Evolutionary conservation across 208 protist species (phyloP).

Genomic region (Jaenimonas drosophilae): DNA sequence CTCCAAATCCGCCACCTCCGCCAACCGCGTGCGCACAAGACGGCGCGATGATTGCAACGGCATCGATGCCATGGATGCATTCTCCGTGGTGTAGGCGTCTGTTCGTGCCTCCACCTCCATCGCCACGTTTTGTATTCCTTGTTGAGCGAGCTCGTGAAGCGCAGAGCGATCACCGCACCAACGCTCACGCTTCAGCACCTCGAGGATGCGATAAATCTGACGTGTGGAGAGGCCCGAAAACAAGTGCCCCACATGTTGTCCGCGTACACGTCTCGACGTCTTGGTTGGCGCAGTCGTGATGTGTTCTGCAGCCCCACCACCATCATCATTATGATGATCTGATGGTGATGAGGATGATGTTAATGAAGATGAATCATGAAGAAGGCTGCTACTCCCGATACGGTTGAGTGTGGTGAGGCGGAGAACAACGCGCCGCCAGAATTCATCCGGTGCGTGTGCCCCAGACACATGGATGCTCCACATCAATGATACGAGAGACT

Average conservation of each 20-base stretch:
- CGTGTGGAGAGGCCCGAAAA: constrained; percentile 68
- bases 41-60: too few relatives aligned
- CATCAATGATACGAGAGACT: constrained; percentile 53
- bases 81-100: background rate
- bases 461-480: constrained; percentile 36
- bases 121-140: constrained; percentile 63
- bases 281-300: background rate
- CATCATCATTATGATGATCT: too few relatives aligned
- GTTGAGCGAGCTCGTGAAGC: constrained; percentile 49
- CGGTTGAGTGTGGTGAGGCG: constrained; percentile 41
- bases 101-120: constrained; percentile 70
- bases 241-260: constrained; percentile 26
- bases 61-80: too few relatives aligned
- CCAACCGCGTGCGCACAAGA: too few relatives aligned
- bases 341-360: too few relatives aligned
- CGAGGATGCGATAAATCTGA: constrained; percentile 62
- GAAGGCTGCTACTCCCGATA: constrained; percentile 12
- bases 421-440: constrained; percentile 39
- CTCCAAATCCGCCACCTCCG: too few relatives aligned
- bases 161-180: constrained; percentile 28
- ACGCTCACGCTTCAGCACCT: constrained; percentile 34
- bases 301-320: background rate
- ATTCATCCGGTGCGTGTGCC: constrained; percentile 35
- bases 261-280: background rate
- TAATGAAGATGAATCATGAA: background rate